Percentiles rank a stretch among this genome's conserved stretches.
Conservation (phyloP, 2,329 filamentous ascomycete genomes). For the Macroventuria anomochaeta region DNA sequence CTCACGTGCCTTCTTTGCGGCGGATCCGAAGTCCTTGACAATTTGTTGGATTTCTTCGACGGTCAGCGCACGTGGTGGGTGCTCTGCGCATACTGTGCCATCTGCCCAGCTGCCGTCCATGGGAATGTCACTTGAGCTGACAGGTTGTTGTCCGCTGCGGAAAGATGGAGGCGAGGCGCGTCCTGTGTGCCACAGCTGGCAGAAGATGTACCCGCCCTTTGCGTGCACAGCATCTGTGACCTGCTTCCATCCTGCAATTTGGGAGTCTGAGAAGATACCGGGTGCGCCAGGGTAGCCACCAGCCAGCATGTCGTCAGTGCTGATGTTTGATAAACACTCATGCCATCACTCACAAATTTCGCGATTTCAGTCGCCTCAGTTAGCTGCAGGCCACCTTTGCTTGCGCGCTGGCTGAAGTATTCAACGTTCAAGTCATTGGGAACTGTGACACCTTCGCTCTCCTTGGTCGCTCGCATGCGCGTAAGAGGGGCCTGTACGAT, state of each 20-base stretch:
- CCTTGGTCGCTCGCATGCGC: slow-evolving; percentile 57
- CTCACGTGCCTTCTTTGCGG: slow-evolving; percentile 47
- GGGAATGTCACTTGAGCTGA: slow-evolving; percentile 51
- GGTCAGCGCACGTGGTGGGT: slow-evolving; percentile 45
- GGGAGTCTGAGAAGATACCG: slow-evolving; percentile 46
- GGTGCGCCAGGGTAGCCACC: slow-evolving; percentile 47
- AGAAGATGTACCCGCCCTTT: slow-evolving; percentile 58
- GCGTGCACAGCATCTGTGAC: slow-evolving; percentile 60
- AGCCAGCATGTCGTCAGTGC: slow-evolving; percentile 31
- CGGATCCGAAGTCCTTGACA: slow-evolving; percentile 49
- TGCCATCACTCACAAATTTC: slow-evolving; percentile 41
- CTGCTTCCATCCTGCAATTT: slow-evolving; percentile 59
- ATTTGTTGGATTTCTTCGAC: slow-evolving; percentile 50
- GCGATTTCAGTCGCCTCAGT: slow-evolving; percentile 60
- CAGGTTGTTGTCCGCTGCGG: slow-evolving; percentile 46
- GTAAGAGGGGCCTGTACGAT: slow-evolving; percentile 51
- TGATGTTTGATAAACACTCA: no score
- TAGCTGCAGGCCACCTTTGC: slow-evolving; percentile 64
- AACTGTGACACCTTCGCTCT: slow-evolving; percentile 55
- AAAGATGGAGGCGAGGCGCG: slow-evolving; percentile 52
- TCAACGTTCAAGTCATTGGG: slow-evolving; percentile 55
- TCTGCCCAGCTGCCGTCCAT: slow-evolving; percentile 51
- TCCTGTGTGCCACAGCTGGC: slow-evolving; percentile 57
- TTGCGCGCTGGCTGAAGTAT: slow-evolving; percentile 63
- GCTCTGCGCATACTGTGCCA: slow-evolving; percentile 46